Evolutionary conservation across 331 rosid genomes (phyloP).

Genomic region (Arachis monticola): DNA sequence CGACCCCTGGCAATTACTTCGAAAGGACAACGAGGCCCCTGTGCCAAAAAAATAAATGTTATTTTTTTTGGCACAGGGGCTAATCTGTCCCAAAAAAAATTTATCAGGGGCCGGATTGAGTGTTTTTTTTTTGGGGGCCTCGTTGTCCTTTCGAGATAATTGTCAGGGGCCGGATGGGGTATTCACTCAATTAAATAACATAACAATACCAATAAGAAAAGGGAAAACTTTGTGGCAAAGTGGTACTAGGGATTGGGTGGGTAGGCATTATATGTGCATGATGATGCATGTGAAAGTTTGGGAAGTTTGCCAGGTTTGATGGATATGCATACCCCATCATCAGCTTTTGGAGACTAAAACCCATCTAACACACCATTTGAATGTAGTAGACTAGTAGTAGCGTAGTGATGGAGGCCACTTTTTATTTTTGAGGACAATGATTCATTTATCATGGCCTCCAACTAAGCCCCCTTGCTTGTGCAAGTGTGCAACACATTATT

Average conservation of each 20-base stretch:
- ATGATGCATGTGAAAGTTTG: constrained; percentile 44
- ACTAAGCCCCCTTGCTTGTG: constrained; percentile 40
- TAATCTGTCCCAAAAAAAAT: too few relatives aligned
- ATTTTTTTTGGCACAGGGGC: too few relatives aligned
- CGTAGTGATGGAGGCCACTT: constrained; percentile 52
- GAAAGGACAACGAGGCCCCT: too few relatives aligned
- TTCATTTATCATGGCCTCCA: constrained; percentile 59
- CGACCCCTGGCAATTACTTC: too few relatives aligned
- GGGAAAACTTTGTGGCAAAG: constrained; percentile 38
- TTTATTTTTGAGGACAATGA: constrained; percentile 37
- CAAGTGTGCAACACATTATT: constrained; percentile 36
- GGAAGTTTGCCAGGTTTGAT: constrained; percentile 39
- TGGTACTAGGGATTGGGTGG: constrained; percentile 27
- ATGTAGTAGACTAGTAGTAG: neutral
- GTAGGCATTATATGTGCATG: constrained; percentile 28
- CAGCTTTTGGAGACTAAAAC: constrained; percentile 40
- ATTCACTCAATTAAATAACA: too few relatives aligned
- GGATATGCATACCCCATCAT: constrained; percentile 41
- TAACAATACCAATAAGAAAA: too few relatives aligned
- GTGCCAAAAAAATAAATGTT: too few relatives aligned
- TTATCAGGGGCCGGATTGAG: too few relatives aligned
- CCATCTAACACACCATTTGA: constrained; percentile 40
- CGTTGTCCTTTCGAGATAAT: too few relatives aligned
- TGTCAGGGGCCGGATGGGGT: too few relatives aligned
- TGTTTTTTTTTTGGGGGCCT: too few relatives aligned